Evolutionary conservation across 345 rosid genomes (phyloP), one percentile per base, ranked within the genome.

Genomic region (Arabidopsis thaliana): DNA sequence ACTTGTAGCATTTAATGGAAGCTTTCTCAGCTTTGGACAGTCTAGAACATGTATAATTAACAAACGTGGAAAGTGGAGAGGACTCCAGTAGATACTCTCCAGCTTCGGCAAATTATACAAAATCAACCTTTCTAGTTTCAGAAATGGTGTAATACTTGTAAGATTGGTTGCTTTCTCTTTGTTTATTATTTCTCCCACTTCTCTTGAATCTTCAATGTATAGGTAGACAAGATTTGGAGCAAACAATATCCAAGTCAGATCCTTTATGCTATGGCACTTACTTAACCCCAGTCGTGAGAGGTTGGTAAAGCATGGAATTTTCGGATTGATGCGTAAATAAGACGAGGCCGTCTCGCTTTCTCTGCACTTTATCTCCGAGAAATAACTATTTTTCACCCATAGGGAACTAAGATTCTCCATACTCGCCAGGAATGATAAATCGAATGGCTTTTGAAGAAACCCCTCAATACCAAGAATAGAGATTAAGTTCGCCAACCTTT

Each of bases 161-260:
- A 59, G 30, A 22, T 59, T 38, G 46, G 32, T 11, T 59, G 8
- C 65, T 22, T 59, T 65, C 53, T 65, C 56, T 46, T 36, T 8
- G 6, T 50, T 48, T 30, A 65, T 30, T 2, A 48, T 32, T 32
- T 65, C 70, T 48, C n/a, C 11, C 1, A 65, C 0, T 6, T 65
- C 25, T 0, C 0, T 0, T 14, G 23, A 64, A 3, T 0, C 0
- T 3, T 0, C 0, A 8, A 45, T 14, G 0, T 0, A 0, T 42
- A 64, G 69, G 3, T 0, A 0, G 57, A 20, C 42, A 49, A 45
- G 71, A 66, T 49, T 66, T 32, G 58, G 71, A 49, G 58, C 60
- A 58, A 34, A 34, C 63, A 59, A 11, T 16, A 59, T 7, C 63
- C 63, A 59, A 59, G 45, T 59, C n/a, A 59, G 30, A 59, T 59